A percentile compares a stretch with the other conserved stretches of the same genome.
Conservation (phyloP, 2,329 filamentous ascomycete genomes). For the Waltergamsia citrina region DNA sequence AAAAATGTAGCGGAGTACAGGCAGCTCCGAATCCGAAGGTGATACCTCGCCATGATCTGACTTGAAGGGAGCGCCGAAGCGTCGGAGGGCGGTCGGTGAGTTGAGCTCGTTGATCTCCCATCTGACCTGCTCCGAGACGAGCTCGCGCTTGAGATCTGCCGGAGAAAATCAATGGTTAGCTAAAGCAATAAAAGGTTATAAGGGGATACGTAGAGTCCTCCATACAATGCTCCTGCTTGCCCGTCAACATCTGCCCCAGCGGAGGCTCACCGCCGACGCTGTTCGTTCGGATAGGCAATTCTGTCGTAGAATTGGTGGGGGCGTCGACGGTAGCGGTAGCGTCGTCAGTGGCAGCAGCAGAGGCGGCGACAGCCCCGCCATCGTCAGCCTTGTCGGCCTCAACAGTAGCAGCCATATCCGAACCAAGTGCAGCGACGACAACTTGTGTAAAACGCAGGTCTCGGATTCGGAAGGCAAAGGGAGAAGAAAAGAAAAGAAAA, state of each 20-base stretch:
- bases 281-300: constrained; percentile 17
- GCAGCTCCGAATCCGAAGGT: constrained; percentile 86
- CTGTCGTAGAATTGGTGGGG: constrained; percentile 1
- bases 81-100: constrained; percentile 84
- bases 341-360: no score
- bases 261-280: constrained; percentile 21
- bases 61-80: constrained; percentile 91
- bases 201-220: background rate
- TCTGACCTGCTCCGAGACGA: constrained; percentile 81
- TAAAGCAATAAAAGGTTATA: background rate
- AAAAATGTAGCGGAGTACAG: constrained; percentile 91
- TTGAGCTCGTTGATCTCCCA: constrained; percentile 89
- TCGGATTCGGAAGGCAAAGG: background rate
- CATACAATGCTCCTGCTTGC: constrained; percentile 94
- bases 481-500: background rate
- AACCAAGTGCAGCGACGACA: background rate
- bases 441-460: background rate
- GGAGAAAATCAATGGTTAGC: constrained; percentile 10
- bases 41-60: constrained; percentile 89
- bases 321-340: no score
- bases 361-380: constrained; percentile 9
- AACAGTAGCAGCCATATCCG: constrained; percentile 16
- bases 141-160: constrained; percentile 90
- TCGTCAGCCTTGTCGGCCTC: constrained; percentile 13
- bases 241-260: constrained; percentile 55